Evolutionary conservation across 2,329 filamentous ascomycete species (phyloP), one percentile per base, ranked within the genome.

Genomic region (Pestalotiopsis sp.): DNA sequence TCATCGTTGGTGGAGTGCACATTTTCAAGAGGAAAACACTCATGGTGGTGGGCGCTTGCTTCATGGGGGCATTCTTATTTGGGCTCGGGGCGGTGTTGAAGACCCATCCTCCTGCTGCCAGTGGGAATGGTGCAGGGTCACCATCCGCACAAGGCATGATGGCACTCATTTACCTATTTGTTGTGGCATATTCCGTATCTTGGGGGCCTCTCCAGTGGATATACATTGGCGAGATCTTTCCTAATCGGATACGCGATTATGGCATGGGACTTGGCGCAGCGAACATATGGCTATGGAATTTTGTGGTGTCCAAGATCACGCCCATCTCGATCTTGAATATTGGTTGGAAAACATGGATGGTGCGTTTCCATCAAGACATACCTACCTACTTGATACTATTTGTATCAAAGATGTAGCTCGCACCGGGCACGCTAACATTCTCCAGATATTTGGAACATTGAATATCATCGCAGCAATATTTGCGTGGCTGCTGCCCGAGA

Each of bases 101-200:
- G 69, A 75, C 73, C 1, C 77, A 78, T 41, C 79, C 80, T 0
- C 76, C 78, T 1, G 74, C 74, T 2, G 68, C 62, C 17, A 25
- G 73, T 2, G 74, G 72, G 3, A 70, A 77, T 31, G 71, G 74
- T 4, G 71, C 71, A 0, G 76, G 84, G 14, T 79, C 79, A 0
- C 73, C 80, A 63, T 81, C 81, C 1, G 84, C 83, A 0, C 84
- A 87, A 39, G 82, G 82, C 2, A 89, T 85, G 0, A 80, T 89
- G 1, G 82, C 83, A 0, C 77, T 89, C 13, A 88, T 89, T 66
- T 89, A 88, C 73, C 78, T 88, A 4, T 85, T 85, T 69, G 85
- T 88, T 31, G 83, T 86, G 57, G 80, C 80, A 3, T 87, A 87
- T 71, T 85, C 85, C 52, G 83, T 85, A 58, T 81, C 78, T 12